phyloP scores from a whole-genome alignment of 768 basidiomycete species.

The Amanita inopinata region DNA sequence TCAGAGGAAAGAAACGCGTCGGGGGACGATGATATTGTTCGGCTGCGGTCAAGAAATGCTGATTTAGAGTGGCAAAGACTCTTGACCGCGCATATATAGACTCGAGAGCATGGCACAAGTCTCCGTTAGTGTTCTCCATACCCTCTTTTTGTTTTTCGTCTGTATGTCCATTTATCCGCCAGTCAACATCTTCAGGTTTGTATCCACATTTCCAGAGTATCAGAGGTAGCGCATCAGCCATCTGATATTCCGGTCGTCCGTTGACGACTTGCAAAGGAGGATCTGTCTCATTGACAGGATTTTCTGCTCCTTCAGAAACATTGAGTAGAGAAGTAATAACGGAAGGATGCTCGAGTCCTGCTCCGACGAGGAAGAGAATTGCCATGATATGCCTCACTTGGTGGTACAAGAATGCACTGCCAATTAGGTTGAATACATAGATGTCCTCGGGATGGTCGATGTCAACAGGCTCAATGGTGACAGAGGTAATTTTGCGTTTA shows the following conservation, averaged over 20 bases:
- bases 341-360: slow-evolving; percentile 64
- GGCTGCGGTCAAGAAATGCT: slow-evolving; percentile 55
- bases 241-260: slow-evolving; percentile 82
- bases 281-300: slow-evolving; percentile 12
- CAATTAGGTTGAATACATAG: slow-evolving; percentile 77
- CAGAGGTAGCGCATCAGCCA: slow-evolving; percentile 87
- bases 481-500: slow-evolving; percentile 53
- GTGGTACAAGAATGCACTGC: slow-evolving; percentile 88
- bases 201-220: slow-evolving; percentile 89
- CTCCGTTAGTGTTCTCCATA: slow-evolving; percentile 18
- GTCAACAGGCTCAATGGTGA: slow-evolving; percentile 46
- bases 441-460: slow-evolving; percentile 23
- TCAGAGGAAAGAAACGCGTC: slow-evolving; percentile 26
- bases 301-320: slow-evolving; percentile 38
- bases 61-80: slow-evolving; percentile 52
- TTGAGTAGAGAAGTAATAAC: slow-evolving; percentile 71
- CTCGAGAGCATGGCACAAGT: slow-evolving; percentile 44
- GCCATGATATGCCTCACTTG: slow-evolving; percentile 96
- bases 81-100: slow-evolving; percentile 49
- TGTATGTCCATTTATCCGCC: slow-evolving; percentile 47
- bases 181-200: slow-evolving; percentile 50
- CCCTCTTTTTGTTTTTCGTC: slow-evolving; percentile 22
- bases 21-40: slow-evolving; percentile 38
- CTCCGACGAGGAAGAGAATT: slow-evolving; percentile 79
- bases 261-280: slow-evolving; percentile 38